Conservation (phyloP, 2,329 filamentous ascomycete species). For the Seiridium unicorne region DNA sequence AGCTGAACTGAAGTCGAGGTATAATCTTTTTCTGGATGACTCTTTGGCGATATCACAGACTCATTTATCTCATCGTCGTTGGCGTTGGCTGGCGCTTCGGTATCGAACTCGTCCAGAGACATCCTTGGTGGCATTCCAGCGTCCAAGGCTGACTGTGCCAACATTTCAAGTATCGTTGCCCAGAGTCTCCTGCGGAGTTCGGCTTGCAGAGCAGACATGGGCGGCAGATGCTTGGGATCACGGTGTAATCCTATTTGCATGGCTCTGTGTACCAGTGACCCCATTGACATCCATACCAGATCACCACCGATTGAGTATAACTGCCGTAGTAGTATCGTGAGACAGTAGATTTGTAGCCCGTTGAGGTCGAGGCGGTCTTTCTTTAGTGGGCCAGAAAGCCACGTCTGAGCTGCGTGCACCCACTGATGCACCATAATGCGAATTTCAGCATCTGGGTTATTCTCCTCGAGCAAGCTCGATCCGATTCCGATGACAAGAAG, state of each 20-base stretch:
- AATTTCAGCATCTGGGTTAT: conserved; percentile 19
- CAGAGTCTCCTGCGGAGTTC: conserved; percentile 41
- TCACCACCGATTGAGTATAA: conserved; percentile 40
- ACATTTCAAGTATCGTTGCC: conserved; percentile 40
- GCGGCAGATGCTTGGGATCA: conserved; percentile 36
- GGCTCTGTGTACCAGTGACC: conserved; percentile 37
- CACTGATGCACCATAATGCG: conserved; percentile 30
- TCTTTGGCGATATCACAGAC: conserved; percentile 16
- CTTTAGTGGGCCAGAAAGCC: conserved; percentile 38
- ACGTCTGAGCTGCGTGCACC: conserved; percentile 38
- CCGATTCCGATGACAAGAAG: conserved; percentile 40
- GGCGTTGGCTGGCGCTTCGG: conserved; percentile 32
- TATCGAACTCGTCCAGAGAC: conserved; percentile 38
- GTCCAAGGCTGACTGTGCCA: conserved; percentile 36
- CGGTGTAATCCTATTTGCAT: conserved; percentile 46
- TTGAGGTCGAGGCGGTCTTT: conserved; percentile 31
- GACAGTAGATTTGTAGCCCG: conserved; percentile 38
- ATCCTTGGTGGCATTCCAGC: conserved; percentile 37
- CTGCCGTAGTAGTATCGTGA: conserved; percentile 36
- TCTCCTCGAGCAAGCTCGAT: conserved; percentile 28
- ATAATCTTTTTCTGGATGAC: conserved; percentile 16
- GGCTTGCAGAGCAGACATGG: conserved; percentile 23
- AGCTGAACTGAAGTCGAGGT: conserved; percentile 31
- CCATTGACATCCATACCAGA: conserved; percentile 38
- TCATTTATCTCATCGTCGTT: conserved; percentile 28